Evolutionary conservation across 2,329 filamentous ascomycete species (phyloP).

Genomic region (Calonectria pteridis): DNA sequence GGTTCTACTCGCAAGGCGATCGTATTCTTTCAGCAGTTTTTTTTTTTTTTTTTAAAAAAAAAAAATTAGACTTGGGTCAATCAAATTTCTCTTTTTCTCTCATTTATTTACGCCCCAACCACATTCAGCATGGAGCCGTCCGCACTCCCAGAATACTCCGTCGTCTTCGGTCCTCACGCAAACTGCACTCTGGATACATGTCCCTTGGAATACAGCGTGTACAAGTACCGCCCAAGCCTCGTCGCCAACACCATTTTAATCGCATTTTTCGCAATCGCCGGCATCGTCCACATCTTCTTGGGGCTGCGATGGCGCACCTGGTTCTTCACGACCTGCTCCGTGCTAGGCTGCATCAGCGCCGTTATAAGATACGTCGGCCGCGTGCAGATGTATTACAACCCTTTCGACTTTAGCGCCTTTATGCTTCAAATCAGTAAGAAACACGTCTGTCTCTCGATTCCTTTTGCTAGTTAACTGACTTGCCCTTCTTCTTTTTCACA

Average conservation of each 20-base stretch:
- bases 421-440: slow-evolving; percentile 65
- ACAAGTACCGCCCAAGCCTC: slow-evolving; percentile 57
- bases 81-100: not conserved
- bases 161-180: not conserved
- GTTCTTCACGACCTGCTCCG: slow-evolving; percentile 59
- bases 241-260: slow-evolving; percentile 54
- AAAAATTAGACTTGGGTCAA: not conserved
- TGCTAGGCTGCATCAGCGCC: slow-evolving; percentile 65
- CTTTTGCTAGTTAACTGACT: not conserved
- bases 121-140: not conserved
- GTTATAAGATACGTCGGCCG: slow-evolving; percentile 70
- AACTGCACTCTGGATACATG: slow-evolving; percentile 4
- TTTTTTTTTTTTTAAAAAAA: too few species aligned
- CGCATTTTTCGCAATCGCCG: slow-evolving; percentile 56
- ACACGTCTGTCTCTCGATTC: too few species aligned
- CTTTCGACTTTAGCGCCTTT: slow-evolving; percentile 67
- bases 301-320: slow-evolving; percentile 55
- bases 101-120: not conserved
- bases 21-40: not conserved
- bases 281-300: slow-evolving; percentile 53
- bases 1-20: not conserved
- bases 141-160: not conserved
- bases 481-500: not conserved
- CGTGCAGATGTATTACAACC: slow-evolving; percentile 65
- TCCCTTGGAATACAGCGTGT: slow-evolving; percentile 48